Conservation (phyloP, 306 rosid species). For the Pueraria montana region DNA sequence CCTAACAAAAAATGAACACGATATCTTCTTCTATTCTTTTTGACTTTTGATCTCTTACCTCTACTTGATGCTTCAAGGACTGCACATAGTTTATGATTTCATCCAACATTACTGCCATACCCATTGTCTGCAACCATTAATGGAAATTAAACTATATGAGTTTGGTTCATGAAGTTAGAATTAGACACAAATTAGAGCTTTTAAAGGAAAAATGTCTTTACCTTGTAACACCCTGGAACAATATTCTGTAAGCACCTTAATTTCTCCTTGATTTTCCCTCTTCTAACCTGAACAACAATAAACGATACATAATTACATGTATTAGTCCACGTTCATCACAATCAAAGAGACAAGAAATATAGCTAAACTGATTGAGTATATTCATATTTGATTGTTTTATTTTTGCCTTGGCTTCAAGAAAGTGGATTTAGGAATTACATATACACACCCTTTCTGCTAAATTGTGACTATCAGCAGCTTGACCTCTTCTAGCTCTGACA, state of each 20-base stretch:
- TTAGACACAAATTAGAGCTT: slow-evolving; percentile 1
- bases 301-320: background rate
- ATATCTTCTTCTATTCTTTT: background rate
- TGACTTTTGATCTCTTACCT: slow-evolving; percentile 60
- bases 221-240: slow-evolving; percentile 98
- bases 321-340: slow-evolving; percentile 4
- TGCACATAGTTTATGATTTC: slow-evolving; percentile 97
- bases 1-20: background rate
- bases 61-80: slow-evolving; percentile 95
- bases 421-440: background rate
- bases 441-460: slow-evolving; percentile 93
- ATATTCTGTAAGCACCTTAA: slow-evolving; percentile 85
- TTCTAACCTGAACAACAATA: slow-evolving; percentile 75
- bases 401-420: background rate
- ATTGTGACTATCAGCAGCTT: slow-evolving; percentile 96
- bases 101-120: slow-evolving; percentile 97
- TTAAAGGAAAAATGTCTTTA: slow-evolving; percentile 31
- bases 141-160: background rate
- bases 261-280: slow-evolving; percentile 93
- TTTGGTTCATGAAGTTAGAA: background rate
- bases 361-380: background rate
- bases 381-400: slow-evolving; percentile 17
- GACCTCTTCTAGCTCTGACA: slow-evolving; percentile 98
- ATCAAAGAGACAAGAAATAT: slow-evolving; percentile 13
- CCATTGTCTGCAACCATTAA: slow-evolving; percentile 79